Evolutionary conservation across 2,329 filamentous ascomycete species (phyloP), one percentile per base, ranked within the genome.

Genomic region (Malbranchea zuffiana): DNA sequence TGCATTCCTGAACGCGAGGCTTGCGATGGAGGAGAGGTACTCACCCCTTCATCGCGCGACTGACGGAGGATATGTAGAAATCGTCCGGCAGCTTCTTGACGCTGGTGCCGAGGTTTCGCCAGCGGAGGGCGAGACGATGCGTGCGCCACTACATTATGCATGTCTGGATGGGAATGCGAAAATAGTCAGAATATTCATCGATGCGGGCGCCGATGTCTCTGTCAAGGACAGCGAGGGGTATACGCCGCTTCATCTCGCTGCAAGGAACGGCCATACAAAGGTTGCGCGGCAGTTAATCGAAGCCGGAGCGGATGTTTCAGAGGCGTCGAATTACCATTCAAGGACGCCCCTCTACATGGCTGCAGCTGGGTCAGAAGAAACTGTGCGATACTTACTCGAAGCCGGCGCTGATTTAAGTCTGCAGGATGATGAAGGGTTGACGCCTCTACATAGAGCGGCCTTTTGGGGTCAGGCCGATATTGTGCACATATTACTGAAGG

Each of bases 241-340:
- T n/a, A 37, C 26, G 6, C 35, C 35, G 8, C 24, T 37, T 19
- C 35, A 37, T 25, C 11, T 21, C n/a, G 35, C 35, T 13, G 13
- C 32, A 10, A 11, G 12, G 12, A 17, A n/a, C 13, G 8, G 13
- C 2, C 27, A 37, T 25, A 7, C 26, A 3, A 21, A 30, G 15
- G 30, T 28, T 6, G 35, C 35, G n/a, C 20, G 23, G 17, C 10
- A 24, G 8, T 15, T 37, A 11, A 24, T 37, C 16, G 26, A 37
- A 31, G 35, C 25, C 8, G 26, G 19, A 10, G n/a, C n/a, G n/a
- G n/a, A n/a, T n/a, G n/a, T n/a, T n/a, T n/a, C n/a, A n/a, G n/a
- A n/a, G n/a, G n/a, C n/a, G n/a, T n/a, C n/a, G n/a, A n/a, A n/a
- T n/a, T n/a, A n/a, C n/a, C n/a, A n/a, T n/a, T n/a, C n/a, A n/a